These are phyloP conservation scores for Excoecaria agallocha DNA, from an alignment of 345 rosid genomes.

Conservation along the genomic window DNA sequence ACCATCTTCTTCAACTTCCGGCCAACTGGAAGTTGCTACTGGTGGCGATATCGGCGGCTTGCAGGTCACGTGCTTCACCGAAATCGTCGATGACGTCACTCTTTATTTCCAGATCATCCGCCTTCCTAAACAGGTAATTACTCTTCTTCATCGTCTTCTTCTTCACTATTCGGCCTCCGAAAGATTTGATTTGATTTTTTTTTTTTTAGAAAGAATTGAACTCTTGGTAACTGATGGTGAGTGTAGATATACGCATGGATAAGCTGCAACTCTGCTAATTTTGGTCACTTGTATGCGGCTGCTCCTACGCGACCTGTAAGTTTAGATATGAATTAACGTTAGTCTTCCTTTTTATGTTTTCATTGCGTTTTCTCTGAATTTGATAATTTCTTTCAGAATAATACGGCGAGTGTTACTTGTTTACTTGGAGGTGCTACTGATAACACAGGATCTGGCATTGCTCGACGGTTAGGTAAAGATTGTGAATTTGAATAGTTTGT, in stretches of 20 bases:
- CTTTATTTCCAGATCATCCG: conserved; percentile 75
- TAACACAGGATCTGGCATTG: conserved; percentile 84
- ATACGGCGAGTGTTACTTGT: conserved; percentile 66
- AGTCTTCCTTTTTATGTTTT: background rate
- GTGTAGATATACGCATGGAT: conserved; percentile 78
- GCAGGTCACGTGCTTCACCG: conserved; percentile 55
- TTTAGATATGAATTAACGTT: background rate
- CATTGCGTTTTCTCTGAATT: background rate
- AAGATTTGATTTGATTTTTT: background rate
- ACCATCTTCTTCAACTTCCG: no score
- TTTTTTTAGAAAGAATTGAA: background rate
- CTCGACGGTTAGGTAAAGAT: conserved; percentile 71
- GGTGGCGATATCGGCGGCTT: no score
- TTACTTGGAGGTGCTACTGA: conserved; percentile 82
- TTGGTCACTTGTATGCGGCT: conserved; percentile 80
- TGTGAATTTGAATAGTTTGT: background rate
- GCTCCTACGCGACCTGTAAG: conserved; percentile 73
- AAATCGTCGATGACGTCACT: conserved; percentile 58
- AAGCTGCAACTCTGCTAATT: conserved; percentile 65
- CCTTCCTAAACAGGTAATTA: conserved; percentile 21
- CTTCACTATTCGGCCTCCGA: background rate
- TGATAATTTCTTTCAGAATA: conserved; percentile 38
- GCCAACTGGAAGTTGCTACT: no score
- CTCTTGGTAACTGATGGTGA: background rate
- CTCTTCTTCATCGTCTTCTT: background rate